Evolutionary conservation across 139 green algal genomes (phyloP), one percentile per base, ranked within the genome.

Genomic region (Picochlorum sp.): DNA sequence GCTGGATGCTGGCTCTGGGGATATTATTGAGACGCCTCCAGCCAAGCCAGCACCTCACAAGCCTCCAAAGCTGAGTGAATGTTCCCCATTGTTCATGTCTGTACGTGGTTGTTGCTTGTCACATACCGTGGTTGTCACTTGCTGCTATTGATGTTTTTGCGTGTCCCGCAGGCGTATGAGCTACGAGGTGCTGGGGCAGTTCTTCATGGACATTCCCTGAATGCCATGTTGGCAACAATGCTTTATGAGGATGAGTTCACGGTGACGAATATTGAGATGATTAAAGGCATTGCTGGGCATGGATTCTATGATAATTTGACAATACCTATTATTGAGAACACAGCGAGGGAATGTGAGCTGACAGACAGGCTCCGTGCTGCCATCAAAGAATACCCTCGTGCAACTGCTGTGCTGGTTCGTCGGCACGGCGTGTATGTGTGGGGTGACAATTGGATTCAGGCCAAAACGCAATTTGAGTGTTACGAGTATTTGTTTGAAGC

Each of bases 251-350:
- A 54, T 13, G 88, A 96, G 76, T 96, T 97, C 72, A 66, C 51
- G 1, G 74, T 95, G 38, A 96, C 92, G 0, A 84, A 97, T 69
- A 64, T 96, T 28, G 91, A 97, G 69, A 97, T 97, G 91, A 95
- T 97, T 75, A 97, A 97, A 84, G 88, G 88, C 66, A 90, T 95
- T 63, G 79, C 81, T 41, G 88, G 80, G 18, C 86, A 95, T 58
- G 89, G 87, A 56, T 97, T 94, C 72, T 93, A 91, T 68, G 84
- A 83, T 65, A 77, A 85, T 57, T 84, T 82, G 24, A 71, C 89
- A 28, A 82, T 97, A 14, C 91, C 92, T 26, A 95, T 97, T 71
- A 96, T 97, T 58, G 91, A 97, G 72, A 97, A 97, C 84, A 97
- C 92, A 7, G 89, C 91, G 0, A 73, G 92, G 4, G 91, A 97